Percentiles rank a stretch among this genome's conserved stretches.
Evolutionary conservation across 2,329 filamentous ascomycete species (phyloP).

Genomic region (Cercospora sesami): DNA sequence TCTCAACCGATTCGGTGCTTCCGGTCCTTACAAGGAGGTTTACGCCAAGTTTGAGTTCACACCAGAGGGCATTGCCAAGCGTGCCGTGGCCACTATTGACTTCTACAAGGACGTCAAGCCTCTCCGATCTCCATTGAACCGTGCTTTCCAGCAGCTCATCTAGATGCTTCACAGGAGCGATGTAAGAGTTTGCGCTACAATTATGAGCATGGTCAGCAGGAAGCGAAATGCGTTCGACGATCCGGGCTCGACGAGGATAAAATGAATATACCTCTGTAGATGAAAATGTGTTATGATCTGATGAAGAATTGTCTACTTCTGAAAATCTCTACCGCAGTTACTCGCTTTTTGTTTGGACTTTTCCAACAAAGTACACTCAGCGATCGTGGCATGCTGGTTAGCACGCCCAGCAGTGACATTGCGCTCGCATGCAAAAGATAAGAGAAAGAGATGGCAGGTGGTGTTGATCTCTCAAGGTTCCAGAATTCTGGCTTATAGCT

Average conservation of each 20-base stretch:
- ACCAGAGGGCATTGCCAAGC: constrained; percentile 93
- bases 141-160: constrained; percentile 95
- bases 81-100: constrained; percentile 84
- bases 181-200: neutral
- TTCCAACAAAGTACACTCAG: too few species aligned
- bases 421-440: neutral
- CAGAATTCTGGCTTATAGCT: neutral
- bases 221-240: neutral
- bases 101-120: constrained; percentile 95
- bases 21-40: constrained; percentile 94
- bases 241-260: neutral
- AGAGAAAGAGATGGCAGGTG: neutral
- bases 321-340: neutral
- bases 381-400: neutral
- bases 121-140: constrained; percentile 90
- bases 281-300: constrained; percentile 9
- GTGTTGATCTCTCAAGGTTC: neutral
- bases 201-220: neutral
- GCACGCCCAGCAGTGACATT: neutral
- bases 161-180: constrained; percentile 49
- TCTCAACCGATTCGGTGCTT: constrained; percentile 97
- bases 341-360: too few species aligned
- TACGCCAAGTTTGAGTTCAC: constrained; percentile 99
- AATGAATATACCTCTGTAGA: constrained; percentile 5
- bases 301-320: neutral